Evolutionary conservation across 352 stramenopile genomes (phyloP), one percentile per base, ranked within the genome.

Genomic region (Phytophthora sp.): DNA sequence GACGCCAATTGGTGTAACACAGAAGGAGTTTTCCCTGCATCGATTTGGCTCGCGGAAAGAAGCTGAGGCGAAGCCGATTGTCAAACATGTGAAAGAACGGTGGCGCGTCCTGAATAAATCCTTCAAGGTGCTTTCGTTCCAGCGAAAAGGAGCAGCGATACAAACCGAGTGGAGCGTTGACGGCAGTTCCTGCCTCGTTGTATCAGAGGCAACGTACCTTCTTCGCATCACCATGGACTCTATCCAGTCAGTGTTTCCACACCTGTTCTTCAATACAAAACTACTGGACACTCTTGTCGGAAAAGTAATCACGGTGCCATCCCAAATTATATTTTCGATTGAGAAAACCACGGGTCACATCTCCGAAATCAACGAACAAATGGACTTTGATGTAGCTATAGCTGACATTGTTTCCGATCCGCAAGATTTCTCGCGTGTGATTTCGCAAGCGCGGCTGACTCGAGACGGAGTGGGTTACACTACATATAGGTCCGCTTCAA

Each of bases 281-380:
- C 18, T 51, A 2, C 7, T 26, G 7, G 29, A 60, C 16, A 13
- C 27, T 44, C 49, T 60, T 11, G 38, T 60, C 39, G 53, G 38
- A 16, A 60, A 60, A 51, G 35, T 52, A 38, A 21, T 60, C 53
- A 39, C 42, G 29, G 53, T 60, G 11, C 53, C 53, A 31, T 49
- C 53, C 3, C 26, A 60, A 3, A 18, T 60, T 18, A 18, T 41
- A n/a, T 39, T 60, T 33, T 51, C 20, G 3, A 41, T 60, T 24
- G 36, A 60, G 11, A 60, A 60, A 51, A 42, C 11, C 18, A 52
- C 53, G 26, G 53, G 53, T 7, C 51, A 60, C 36, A 23, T 60
- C 30, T 52, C 38, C 1, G 23, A 15, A 39, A 31, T 60, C 29
- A 51, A 35, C 12, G 53, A 60, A 27, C 12, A 20, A 20, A 49